Conservation (phyloP, 805 yeast genomes). For the Saturnispora mendoncae region DNA sequence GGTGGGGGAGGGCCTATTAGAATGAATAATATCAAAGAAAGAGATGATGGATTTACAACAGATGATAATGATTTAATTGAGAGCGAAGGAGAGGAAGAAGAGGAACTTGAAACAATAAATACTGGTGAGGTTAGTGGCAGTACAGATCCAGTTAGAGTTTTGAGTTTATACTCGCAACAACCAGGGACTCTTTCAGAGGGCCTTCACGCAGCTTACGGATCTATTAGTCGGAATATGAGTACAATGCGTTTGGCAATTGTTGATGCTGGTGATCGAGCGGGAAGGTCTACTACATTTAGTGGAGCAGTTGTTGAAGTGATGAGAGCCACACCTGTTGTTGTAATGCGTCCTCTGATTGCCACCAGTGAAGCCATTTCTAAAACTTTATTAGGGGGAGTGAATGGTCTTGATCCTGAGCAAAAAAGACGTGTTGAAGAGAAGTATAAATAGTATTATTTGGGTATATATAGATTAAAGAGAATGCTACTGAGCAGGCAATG, state of each 20-base stretch:
- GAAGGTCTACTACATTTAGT: conserved; percentile 56
- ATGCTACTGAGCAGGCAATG: neutral
- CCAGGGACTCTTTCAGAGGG: conserved; percentile 70
- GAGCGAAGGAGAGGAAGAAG: conserved; percentile 23
- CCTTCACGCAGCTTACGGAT: conserved; percentile 58
- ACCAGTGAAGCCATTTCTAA: conserved; percentile 85
- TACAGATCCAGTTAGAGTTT: conserved; percentile 28
- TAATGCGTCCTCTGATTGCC: conserved; percentile 82
- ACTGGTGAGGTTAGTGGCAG: no score
- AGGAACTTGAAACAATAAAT: conserved; percentile 22
- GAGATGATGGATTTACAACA: conserved; percentile 3
- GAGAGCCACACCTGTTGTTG: conserved; percentile 69
- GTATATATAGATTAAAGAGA: neutral
- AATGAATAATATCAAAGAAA: conserved; percentile 4
- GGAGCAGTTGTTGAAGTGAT: conserved; percentile 61
- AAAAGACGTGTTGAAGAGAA: conserved; percentile 54
- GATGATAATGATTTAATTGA: conserved; percentile 24
- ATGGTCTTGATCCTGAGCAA: conserved; percentile 64
- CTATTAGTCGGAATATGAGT: conserved; percentile 58
- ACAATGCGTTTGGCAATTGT: conserved; percentile 57
- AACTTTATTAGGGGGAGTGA: conserved; percentile 74
- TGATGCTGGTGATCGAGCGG: conserved; percentile 51
- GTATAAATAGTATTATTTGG: conserved; percentile 31
- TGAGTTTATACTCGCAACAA: conserved; percentile 78
- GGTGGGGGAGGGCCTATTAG: conserved; percentile 59